Evolutionary conservation across 352 stramenopile species (phyloP).

Genomic region (Plasmopara viticola): DNA sequence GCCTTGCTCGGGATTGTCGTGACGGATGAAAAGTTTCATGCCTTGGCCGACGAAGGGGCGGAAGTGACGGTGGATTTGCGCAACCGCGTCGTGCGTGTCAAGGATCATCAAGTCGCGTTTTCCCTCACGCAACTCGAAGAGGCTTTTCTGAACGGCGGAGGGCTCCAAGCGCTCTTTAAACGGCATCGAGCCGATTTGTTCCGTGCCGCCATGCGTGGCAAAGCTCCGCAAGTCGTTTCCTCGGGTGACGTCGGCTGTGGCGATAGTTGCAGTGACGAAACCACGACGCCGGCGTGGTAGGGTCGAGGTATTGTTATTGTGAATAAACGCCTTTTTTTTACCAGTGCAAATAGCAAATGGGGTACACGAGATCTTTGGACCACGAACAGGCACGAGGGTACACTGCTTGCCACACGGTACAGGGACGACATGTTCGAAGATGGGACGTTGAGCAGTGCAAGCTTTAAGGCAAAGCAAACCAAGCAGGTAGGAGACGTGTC

Average conservation of each 20-base stretch:
- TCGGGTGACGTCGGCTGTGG: conserved; percentile 56
- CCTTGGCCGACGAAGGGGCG: conserved; percentile 55
- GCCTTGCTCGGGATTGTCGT: conserved; percentile 74
- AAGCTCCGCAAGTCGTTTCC: conserved; percentile 49
- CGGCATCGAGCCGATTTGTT: conserved; percentile 84
- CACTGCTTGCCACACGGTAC: too few relatives aligned
- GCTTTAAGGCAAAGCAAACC: too few relatives aligned
- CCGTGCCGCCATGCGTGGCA: conserved; percentile 68
- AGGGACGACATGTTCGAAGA: too few relatives aligned
- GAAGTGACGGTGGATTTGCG: conserved; percentile 68
- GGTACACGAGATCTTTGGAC: too few relatives aligned
- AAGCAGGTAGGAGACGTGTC: too few relatives aligned
- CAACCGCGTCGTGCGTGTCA: conserved; percentile 55
- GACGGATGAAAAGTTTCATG: conserved; percentile 74
- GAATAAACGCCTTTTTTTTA: too few relatives aligned
- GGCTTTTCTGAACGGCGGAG: conserved; percentile 72
- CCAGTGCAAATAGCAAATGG: too few relatives aligned
- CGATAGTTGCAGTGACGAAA: conserved; percentile 16
- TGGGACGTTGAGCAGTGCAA: too few relatives aligned
- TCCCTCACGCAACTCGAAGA: conserved; percentile 72
- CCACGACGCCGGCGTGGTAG: conserved; percentile 26
- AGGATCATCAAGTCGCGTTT: conserved; percentile 58
- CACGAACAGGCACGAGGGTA: too few relatives aligned
- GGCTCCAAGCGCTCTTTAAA: conserved; percentile 70
- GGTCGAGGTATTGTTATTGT: too few relatives aligned